phyloP scores from a whole-genome alignment of 192 early-diverging fungal genomes.

The Coemansia brasiliensis region DNA sequence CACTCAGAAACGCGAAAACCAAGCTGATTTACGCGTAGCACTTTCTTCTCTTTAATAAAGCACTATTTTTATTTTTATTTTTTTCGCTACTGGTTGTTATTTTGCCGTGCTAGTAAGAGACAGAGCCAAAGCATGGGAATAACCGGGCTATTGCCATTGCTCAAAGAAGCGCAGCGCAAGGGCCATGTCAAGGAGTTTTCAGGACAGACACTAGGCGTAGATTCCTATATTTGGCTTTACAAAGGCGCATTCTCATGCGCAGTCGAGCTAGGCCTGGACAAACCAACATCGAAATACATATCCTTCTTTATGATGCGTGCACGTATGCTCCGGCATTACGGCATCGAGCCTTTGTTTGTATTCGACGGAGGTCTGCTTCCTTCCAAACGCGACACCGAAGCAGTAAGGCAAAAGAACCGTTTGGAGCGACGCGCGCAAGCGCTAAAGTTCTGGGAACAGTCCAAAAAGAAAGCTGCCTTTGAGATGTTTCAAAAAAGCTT shows the following conservation, averaged over 20 bases:
- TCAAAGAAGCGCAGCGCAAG: constrained; percentile 69
- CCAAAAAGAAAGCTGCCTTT: constrained; percentile 63
- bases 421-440: constrained; percentile 57
- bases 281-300: constrained; percentile 81
- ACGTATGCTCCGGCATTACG: constrained; percentile 67
- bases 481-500: constrained; percentile 75
- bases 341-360: constrained; percentile 81
- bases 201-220: constrained; percentile 78
- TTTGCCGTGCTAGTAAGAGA: not conserved
- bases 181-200: constrained; percentile 72
- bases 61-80: not conserved
- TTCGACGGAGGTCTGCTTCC: constrained; percentile 94
- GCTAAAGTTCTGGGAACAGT: constrained; percentile 56
- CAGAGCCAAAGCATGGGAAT: constrained; percentile 77
- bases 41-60: not conserved
- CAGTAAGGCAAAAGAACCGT: constrained; percentile 57
- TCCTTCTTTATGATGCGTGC: constrained; percentile 78
- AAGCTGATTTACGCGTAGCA: not conserved
- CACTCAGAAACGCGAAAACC: too few species aligned
- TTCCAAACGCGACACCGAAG: constrained; percentile 76
- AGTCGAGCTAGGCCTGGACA: constrained; percentile 67
- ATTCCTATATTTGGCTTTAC: constrained; percentile 97
- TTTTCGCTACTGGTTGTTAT: not conserved
- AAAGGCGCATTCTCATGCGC: constrained; percentile 85
- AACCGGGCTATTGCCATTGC: constrained; percentile 75